Evolutionary conservation across 257 asterid species (phyloP).

Genomic region (Paraleonurus japonicus): DNA sequence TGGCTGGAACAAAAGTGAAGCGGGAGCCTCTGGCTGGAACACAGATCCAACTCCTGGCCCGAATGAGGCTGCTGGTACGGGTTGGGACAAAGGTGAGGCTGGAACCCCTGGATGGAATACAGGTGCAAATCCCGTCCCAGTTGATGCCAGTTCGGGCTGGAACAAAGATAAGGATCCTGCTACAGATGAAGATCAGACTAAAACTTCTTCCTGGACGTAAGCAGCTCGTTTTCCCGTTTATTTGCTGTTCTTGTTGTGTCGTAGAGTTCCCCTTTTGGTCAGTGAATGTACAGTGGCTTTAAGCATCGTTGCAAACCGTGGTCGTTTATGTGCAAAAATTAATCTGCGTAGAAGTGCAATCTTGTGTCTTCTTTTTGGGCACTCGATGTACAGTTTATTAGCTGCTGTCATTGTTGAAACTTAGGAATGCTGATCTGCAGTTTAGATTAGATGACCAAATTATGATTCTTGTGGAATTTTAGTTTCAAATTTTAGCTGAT

Average conservation of each 20-base stretch:
- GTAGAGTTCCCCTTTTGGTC: neutral
- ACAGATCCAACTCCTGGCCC: slow-evolving; percentile 1
- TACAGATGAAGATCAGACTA: neutral
- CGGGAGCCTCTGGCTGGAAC: slow-evolving; percentile 22
- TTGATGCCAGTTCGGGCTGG: slow-evolving; percentile 15
- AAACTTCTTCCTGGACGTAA: neutral
- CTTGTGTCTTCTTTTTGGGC: neutral
- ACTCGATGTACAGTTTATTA: slow-evolving; percentile 26
- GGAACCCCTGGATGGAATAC: slow-evolving; percentile 18
- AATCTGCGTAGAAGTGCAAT: neutral
- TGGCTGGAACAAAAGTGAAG: slow-evolving; percentile 21
- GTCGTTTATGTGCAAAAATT: neutral
- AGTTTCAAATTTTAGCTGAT: neutral
- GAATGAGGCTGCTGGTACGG: slow-evolving; percentile 19
- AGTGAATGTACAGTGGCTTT: slow-evolving; percentile 17
- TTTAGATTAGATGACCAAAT: neutral
- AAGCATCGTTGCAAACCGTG: neutral
- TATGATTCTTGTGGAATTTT: neutral
- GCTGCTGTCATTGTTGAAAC: slow-evolving; percentile 6
- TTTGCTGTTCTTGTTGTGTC: slow-evolving; percentile 8
- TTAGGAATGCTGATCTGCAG: neutral
- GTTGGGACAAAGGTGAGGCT: slow-evolving; percentile 37
- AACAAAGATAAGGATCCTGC: neutral
- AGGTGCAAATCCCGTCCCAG: too few species aligned
- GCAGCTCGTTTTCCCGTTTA: slow-evolving; percentile 6